Evolutionary conservation across 306 rosid species (phyloP).

Genomic region (Cicer bijugum): DNA sequence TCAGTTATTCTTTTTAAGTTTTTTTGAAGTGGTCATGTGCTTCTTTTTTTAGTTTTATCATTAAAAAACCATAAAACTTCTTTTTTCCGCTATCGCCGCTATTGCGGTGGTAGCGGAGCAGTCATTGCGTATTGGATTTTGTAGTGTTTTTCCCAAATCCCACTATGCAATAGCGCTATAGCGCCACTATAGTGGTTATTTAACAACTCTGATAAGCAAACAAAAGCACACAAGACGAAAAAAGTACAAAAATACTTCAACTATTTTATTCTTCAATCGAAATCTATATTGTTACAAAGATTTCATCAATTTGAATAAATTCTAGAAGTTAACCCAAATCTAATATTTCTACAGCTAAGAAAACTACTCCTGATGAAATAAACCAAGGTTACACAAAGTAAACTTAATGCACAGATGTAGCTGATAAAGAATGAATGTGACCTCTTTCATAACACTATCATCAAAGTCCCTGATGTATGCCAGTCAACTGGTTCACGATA

Average conservation of each 20-base stretch:
- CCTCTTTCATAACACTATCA: slow-evolving; percentile 17
- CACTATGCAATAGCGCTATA: too few species aligned
- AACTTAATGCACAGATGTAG: slow-evolving; percentile 16
- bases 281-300: neutral
- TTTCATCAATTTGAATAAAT: too few species aligned
- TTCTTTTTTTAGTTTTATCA: too few species aligned
- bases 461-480: slow-evolving; percentile 28
- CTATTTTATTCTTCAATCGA: neutral
- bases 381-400: slow-evolving; percentile 4
- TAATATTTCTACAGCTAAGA: neutral
- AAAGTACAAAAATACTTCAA: neutral
- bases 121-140: too few species aligned
- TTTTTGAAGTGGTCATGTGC: too few species aligned
- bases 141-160: too few species aligned
- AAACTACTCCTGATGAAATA: neutral
- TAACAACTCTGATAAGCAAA: neutral
- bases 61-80: too few species aligned
- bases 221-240: neutral
- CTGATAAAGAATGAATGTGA: slow-evolving; percentile 27
- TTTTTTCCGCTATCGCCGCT: too few species aligned
- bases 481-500: slow-evolving; percentile 53
- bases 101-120: too few species aligned
- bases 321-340: neutral
- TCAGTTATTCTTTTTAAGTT: too few species aligned
- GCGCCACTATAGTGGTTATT: too few species aligned